phyloP scores from a whole-genome alignment of 163 green algal species.

The Coccomyxa subellipsoidea region DNA sequence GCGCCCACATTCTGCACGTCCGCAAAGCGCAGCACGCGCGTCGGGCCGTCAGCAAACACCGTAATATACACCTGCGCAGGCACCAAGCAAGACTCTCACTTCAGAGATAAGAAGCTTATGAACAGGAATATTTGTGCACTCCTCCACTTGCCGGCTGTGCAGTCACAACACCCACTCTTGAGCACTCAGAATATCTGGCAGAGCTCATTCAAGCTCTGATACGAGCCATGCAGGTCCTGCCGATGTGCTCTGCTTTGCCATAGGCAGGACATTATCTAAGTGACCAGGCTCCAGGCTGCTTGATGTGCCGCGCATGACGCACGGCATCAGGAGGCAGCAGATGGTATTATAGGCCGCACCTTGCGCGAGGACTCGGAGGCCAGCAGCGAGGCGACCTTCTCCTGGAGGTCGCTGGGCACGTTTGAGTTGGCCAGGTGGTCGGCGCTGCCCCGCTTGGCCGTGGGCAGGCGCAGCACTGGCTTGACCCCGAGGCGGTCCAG shows the following conservation, averaged over 20 bases:
- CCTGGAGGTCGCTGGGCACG: constrained; percentile 42
- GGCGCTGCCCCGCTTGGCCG: constrained; percentile 13
- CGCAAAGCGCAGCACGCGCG: constrained; percentile 73
- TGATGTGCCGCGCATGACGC: too few relatives aligned
- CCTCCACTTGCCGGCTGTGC: too few relatives aligned
- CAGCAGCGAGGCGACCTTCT: constrained; percentile 48
- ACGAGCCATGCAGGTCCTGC: too few relatives aligned
- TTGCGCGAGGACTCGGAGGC: constrained; percentile 61
- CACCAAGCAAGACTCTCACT: not conserved
- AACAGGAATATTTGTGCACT: too few relatives aligned
- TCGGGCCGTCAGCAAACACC: constrained; percentile 81
- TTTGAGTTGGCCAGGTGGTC: constrained; percentile 14
- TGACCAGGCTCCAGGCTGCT: too few relatives aligned
- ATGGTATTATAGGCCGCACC: constrained; percentile 33
- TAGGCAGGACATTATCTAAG: too few relatives aligned
- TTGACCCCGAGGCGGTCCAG: constrained; percentile 25
- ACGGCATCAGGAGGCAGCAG: too few relatives aligned
- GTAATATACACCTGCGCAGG: constrained; percentile 58
- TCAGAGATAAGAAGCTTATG: too few relatives aligned
- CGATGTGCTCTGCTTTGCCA: too few relatives aligned
- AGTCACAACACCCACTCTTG: too few relatives aligned
- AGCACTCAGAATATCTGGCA: too few relatives aligned
- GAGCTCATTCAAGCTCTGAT: too few relatives aligned
- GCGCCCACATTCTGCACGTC: constrained; percentile 52
- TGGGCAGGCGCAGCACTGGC: constrained; percentile 14